phyloP scores from a whole-genome alignment of 1,284 basidiomycete species.

The Papiliotrema terrestris region DNA sequence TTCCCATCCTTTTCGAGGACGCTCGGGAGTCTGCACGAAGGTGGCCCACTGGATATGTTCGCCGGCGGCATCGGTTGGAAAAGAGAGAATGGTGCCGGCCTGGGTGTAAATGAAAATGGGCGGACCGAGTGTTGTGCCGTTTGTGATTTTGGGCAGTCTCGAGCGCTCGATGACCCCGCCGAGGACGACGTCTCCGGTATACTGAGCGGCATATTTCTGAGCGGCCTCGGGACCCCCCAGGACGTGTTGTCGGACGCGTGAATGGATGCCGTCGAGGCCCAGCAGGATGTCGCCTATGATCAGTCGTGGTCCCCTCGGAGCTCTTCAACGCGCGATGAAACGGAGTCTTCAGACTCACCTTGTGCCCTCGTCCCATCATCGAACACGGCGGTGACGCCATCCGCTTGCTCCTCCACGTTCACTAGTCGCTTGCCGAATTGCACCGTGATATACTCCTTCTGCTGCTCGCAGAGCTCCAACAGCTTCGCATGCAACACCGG shows the following conservation, averaged over 20 bases:
- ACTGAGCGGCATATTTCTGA: conserved; percentile 10
- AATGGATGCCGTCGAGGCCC: conserved; percentile 24
- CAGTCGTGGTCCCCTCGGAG: background rate
- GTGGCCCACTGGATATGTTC: conserved; percentile 23
- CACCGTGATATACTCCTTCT: conserved; percentile 11
- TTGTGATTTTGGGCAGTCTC: background rate
- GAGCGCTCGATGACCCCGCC: conserved; percentile 16
- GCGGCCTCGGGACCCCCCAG: conserved; percentile 16
- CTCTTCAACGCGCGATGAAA: no score
- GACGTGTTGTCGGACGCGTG: conserved; percentile 19
- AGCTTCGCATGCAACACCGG: conserved; percentile 16
- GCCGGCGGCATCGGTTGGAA: conserved; percentile 19
- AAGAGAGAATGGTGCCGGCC: conserved; percentile 22
- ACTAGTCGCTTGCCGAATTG: conserved; percentile 10
- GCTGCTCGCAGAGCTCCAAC: conserved; percentile 11
- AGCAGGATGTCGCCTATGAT: conserved; percentile 22
- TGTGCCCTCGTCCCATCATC: conserved; percentile 12
- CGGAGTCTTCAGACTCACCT: background rate
- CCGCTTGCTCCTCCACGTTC: conserved; percentile 16
- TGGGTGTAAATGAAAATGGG: conserved; percentile 24
- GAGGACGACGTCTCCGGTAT: conserved; percentile 12
- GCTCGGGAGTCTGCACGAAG: conserved; percentile 9
- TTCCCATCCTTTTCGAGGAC: conserved; percentile 16
- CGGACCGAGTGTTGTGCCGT: conserved; percentile 10
- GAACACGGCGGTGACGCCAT: conserved; percentile 16